Percentiles rank a stretch among this genome's conserved stretches.
Evolutionary conservation across 2,329 filamentous ascomycete genomes (phyloP).

Genomic region (Xylogone sp.): DNA sequence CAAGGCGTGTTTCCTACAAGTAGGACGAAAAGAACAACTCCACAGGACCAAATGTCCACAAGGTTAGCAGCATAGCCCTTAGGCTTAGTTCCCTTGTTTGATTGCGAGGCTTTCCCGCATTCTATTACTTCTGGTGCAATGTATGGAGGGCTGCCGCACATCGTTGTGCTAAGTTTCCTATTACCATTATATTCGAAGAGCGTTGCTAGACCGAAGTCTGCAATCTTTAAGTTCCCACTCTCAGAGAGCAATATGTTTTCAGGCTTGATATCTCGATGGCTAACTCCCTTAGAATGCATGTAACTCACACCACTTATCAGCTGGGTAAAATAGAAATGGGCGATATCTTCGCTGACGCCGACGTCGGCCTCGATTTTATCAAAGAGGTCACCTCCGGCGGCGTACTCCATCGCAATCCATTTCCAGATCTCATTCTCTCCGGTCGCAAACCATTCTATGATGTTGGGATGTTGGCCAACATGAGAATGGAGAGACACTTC

Average conservation of each 20-base stretch:
- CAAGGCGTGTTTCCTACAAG: constrained; percentile 96
- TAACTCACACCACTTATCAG: constrained; percentile 86
- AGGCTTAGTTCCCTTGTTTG: constrained; percentile 43
- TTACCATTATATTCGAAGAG: constrained; percentile 87
- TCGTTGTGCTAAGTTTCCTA: constrained; percentile 77
- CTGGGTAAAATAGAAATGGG: constrained; percentile 94
- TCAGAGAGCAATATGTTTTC: constrained; percentile 91
- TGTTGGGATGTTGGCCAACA: constrained; percentile 84
- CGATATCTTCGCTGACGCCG: constrained; percentile 89
- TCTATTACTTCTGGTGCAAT: constrained; percentile 88
- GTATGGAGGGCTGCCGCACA: constrained; percentile 95
- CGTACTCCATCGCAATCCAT: constrained; percentile 98
- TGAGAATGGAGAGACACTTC: constrained; percentile 88
- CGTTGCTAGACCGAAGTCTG: constrained; percentile 93
- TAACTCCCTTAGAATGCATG: constrained; percentile 94
- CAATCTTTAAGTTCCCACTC: constrained; percentile 85
- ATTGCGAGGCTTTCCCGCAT: constrained; percentile 41
- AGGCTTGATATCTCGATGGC: constrained; percentile 87
- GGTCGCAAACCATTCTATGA: constrained; percentile 87
- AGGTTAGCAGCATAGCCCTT: constrained; percentile 72
- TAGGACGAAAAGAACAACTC: constrained; percentile 94
- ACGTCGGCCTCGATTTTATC: constrained; percentile 99
- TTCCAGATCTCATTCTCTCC: constrained; percentile 85
- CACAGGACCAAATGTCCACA: constrained; percentile 95
- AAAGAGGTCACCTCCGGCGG: constrained; percentile 92